A percentile compares a stretch with the other conserved stretches of the same genome.
phyloP scores from a whole-genome alignment of 1,284 basidiomycete species.

The Cutaneotrichosporon mucoides region DNA sequence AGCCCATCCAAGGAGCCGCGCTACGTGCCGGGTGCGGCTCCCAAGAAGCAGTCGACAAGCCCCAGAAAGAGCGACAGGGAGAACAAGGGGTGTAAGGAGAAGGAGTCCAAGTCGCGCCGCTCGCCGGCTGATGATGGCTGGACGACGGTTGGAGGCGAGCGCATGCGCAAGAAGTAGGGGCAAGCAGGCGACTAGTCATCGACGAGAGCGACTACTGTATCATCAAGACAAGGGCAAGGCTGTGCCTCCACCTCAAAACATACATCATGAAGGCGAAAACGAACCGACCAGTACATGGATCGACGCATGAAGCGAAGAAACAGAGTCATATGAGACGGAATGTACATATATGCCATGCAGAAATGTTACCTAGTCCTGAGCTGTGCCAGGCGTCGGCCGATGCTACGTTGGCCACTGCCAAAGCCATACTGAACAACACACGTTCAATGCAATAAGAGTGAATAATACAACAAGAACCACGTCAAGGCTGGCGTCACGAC shows the following conservation, averaged over 20 bases:
- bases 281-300: not conserved
- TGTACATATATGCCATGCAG: no score
- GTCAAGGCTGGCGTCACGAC: no score
- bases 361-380: no score
- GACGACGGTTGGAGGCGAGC: conserved; percentile 9
- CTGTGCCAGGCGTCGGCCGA: no score
- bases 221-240: not conserved
- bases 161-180: conserved; percentile 6
- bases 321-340: no score
- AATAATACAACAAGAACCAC: not conserved
- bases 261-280: not conserved
- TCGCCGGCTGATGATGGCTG: conserved; percentile 1
- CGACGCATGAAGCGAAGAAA: no score
- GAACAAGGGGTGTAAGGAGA: not conserved
- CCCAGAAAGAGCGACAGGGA: conserved; percentile 1
- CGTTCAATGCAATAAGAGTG: not conserved
- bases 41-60: conserved; percentile 1
- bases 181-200: no score
- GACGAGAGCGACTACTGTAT: not conserved
- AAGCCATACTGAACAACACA: no score
- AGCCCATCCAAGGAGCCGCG: not conserved
- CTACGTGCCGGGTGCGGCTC: conserved; percentile 10
- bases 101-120: not conserved
- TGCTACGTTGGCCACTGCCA: no score
- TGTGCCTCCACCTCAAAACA: not conserved